phyloP scores from a whole-genome alignment of 192 early-diverging fungal species.

The Coemansia sp. region DNA sequence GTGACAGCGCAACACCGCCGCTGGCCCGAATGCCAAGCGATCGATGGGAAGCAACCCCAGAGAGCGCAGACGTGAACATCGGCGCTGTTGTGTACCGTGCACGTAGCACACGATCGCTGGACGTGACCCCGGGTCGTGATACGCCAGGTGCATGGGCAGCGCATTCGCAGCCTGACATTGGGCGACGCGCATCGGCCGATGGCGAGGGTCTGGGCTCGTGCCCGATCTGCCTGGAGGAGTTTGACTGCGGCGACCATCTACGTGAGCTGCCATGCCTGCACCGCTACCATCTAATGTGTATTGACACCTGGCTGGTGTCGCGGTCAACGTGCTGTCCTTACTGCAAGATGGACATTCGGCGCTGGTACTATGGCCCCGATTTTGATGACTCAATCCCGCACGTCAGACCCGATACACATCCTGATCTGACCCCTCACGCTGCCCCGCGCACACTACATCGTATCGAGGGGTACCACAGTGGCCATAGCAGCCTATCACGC shows the following conservation, averaged over 20 bases:
- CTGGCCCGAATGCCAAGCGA: no score
- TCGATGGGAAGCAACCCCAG: no score
- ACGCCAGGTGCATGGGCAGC: background rate
- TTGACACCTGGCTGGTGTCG: conserved; percentile 61
- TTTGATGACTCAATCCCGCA: conserved; percentile 11
- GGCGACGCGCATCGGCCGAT: conserved; percentile 15
- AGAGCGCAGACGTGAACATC: background rate
- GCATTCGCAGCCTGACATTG: conserved; percentile 38
- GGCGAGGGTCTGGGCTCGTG: conserved; percentile 50
- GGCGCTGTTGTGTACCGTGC: conserved; percentile 25
- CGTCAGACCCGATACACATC: background rate
- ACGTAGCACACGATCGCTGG: conserved; percentile 26
- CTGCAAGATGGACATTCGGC: conserved; percentile 49
- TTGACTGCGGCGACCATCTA: conserved; percentile 58
- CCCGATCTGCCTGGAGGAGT: conserved; percentile 67
- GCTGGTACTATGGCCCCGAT: conserved; percentile 45
- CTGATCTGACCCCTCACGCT: background rate
- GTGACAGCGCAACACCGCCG: conserved; percentile 20
- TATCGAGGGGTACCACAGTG: background rate
- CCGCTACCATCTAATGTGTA: conserved; percentile 62
- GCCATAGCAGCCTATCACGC: background rate
- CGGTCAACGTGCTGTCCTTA: conserved; percentile 51
- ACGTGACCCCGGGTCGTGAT: conserved; percentile 7
- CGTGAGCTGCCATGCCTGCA: conserved; percentile 65
- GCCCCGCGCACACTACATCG: background rate